Conservation (phyloP, 331 rosid genomes). For the Acacia concinna region DNA sequence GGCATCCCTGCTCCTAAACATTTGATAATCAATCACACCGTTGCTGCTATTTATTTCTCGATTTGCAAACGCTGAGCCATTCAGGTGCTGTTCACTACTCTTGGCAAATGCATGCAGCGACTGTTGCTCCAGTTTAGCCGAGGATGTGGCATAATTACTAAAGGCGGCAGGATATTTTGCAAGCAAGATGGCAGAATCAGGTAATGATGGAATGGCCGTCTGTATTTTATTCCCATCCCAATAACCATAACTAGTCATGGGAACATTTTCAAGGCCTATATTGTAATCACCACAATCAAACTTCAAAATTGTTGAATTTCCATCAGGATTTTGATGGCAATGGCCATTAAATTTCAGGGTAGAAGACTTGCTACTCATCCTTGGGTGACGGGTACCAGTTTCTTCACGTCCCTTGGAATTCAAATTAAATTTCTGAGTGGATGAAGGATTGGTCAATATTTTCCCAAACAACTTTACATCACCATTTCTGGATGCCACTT, state of each 20-base stretch:
- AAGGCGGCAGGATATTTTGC: slow-evolving; percentile 92
- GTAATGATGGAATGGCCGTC: slow-evolving; percentile 57
- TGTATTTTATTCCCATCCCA: slow-evolving; percentile 81
- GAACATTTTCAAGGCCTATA: slow-evolving; percentile 64
- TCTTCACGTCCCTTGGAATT: slow-evolving; percentile 51
- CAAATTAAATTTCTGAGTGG: slow-evolving; percentile 45
- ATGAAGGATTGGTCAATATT: slow-evolving; percentile 68
- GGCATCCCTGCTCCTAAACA: slow-evolving; percentile 57
- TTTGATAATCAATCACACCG: slow-evolving; percentile 67
- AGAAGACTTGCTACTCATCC: slow-evolving; percentile 51
- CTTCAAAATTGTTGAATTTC: slow-evolving; percentile 54
- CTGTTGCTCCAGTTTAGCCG: slow-evolving; percentile 60
- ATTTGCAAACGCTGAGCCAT: slow-evolving; percentile 51
- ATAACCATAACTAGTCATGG: slow-evolving; percentile 54
- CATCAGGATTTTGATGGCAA: slow-evolving; percentile 54
- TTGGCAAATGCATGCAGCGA: slow-evolving; percentile 54
- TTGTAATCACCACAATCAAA: slow-evolving; percentile 44
- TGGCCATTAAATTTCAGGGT: slow-evolving; percentile 46
- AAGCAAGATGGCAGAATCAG: slow-evolving; percentile 79
- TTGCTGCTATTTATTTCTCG: slow-evolving; percentile 56
- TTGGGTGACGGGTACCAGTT: slow-evolving; percentile 43
- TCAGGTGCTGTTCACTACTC: slow-evolving; percentile 52
- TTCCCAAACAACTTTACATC: slow-evolving; percentile 92
- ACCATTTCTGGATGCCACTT: slow-evolving; percentile 70
- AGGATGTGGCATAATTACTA: slow-evolving; percentile 50